These are phyloP conservation scores for Telopea speciosissima DNA, from an alignment of 177 flowering plant species.

Conservation along the genomic window DNA sequence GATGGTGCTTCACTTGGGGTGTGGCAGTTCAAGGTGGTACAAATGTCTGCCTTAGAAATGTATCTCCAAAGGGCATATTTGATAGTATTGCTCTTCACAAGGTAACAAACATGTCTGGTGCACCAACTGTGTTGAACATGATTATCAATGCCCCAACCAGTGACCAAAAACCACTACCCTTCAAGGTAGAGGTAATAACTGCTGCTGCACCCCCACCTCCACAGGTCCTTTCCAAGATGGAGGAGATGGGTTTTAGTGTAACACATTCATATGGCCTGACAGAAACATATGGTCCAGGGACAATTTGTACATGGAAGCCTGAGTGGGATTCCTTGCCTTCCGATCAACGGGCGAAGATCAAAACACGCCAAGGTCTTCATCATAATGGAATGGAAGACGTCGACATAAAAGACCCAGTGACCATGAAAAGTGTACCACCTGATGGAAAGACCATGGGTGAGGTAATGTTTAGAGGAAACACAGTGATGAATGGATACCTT, in stretches of 20 bases:
- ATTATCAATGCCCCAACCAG: constrained; percentile 33
- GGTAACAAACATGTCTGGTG: constrained; percentile 72
- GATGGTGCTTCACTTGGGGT: constrained; percentile 78
- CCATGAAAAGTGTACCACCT: constrained; percentile 52
- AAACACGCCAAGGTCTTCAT: constrained; percentile 51
- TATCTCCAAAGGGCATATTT: constrained; percentile 40
- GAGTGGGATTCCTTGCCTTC: constrained; percentile 44
- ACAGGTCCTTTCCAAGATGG: constrained; percentile 39
- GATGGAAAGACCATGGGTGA: constrained; percentile 70
- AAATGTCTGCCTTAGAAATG: constrained; percentile 51
- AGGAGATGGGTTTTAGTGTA: constrained; percentile 51
- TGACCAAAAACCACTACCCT: constrained; percentile 36
- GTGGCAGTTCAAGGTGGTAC: constrained; percentile 71
- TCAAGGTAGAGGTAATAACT: constrained; percentile 42
- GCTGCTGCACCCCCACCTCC: constrained; percentile 69
- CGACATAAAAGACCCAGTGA: constrained; percentile 48
- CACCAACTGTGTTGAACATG: constrained; percentile 71
- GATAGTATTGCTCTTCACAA: constrained; percentile 38
- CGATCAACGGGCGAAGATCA: constrained; percentile 26
- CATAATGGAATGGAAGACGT: constrained; percentile 46
- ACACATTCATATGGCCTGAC: constrained; percentile 63
- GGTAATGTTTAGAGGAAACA: constrained; percentile 70
- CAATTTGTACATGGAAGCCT: constrained; percentile 52
- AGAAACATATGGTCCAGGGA: constrained; percentile 66
- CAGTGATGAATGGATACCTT: constrained; percentile 67